Conservation (phyloP, 805 yeast genomes). For the Myxozyma udenii region DNA sequence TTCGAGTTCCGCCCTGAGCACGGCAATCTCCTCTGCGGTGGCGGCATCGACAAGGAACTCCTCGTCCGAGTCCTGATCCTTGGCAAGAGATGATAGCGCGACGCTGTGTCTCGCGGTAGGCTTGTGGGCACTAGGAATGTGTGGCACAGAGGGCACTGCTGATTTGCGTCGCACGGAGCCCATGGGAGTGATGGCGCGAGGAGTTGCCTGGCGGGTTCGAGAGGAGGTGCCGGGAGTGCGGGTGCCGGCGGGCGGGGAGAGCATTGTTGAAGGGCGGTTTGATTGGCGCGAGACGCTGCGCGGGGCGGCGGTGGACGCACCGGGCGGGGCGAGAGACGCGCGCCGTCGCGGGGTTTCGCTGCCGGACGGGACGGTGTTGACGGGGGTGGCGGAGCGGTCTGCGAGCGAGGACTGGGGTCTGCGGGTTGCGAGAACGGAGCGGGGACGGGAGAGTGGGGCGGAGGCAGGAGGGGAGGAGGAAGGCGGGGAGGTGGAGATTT, state of each 20-base stretch:
- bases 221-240: constrained; percentile 5
- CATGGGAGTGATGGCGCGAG: constrained; percentile 5
- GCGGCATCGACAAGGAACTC: not conserved
- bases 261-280: no score
- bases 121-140: not conserved
- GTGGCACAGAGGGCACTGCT: constrained; percentile 4
- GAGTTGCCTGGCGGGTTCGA: not conserved
- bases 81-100: constrained; percentile 1
- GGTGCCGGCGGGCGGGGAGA: constrained; percentile 5
- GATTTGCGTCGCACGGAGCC: constrained; percentile 5
- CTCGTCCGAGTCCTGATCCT: not conserved
- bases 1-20: constrained; percentile 30
- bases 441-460: constrained; percentile 11
- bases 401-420: constrained; percentile 5
- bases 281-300: constrained; percentile 16
- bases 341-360: constrained; percentile 21
- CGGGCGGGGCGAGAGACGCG: constrained; percentile 15
- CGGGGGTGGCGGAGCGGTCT: constrained; percentile 4
- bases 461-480: not conserved
- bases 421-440: constrained; percentile 10
- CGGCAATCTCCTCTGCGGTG: constrained; percentile 10
- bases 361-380: constrained; percentile 15
- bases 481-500: constrained; percentile 2
- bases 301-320: constrained; percentile 5
- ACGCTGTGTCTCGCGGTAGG: not conserved